These are phyloP conservation scores for Rhododendron mucronatum DNA, from an alignment of 148 eudicot species.

Conservation along the genomic window DNA sequence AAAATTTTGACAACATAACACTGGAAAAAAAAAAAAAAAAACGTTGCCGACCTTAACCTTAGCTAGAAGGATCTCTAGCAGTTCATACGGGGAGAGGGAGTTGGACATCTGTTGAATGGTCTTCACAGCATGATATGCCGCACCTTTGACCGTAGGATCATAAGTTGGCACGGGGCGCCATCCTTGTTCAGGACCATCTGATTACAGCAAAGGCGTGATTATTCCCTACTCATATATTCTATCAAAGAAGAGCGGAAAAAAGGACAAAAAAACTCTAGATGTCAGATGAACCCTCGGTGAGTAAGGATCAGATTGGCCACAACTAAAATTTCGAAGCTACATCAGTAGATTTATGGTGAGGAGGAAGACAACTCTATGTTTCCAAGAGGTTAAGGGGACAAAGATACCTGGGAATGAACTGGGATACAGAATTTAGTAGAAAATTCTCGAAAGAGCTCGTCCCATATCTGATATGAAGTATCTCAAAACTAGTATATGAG, in stretches of 20 bases:
- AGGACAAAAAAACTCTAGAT: not conserved
- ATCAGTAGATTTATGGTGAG: not conserved
- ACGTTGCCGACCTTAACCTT: constrained; percentile 35
- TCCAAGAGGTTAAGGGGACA: not conserved
- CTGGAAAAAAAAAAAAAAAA: not conserved
- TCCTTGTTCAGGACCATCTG: constrained; percentile 28
- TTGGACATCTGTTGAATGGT: constrained; percentile 39
- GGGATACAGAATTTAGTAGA: not conserved
- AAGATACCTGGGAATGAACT: not conserved
- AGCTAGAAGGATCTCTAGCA: constrained; percentile 45
- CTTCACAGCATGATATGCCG: constrained; percentile 44
- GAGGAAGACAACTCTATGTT: not conserved
- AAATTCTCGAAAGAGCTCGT: not conserved
- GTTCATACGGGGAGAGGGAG: constrained; percentile 27
- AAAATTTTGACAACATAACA: not conserved
- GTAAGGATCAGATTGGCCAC: not conserved
- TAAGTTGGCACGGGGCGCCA: constrained; percentile 33
- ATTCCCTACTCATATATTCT: not conserved
- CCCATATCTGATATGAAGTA: not conserved
- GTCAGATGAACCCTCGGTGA: not conserved
- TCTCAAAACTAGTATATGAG: not conserved
- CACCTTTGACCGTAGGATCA: constrained; percentile 43
- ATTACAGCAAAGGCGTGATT: constrained; percentile 12
- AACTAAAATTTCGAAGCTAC: not conserved
- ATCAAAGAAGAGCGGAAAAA: not conserved